phyloP scores from a whole-genome alignment of 169 alveolate genomes.

The Cryptosporidium canis region DNA sequence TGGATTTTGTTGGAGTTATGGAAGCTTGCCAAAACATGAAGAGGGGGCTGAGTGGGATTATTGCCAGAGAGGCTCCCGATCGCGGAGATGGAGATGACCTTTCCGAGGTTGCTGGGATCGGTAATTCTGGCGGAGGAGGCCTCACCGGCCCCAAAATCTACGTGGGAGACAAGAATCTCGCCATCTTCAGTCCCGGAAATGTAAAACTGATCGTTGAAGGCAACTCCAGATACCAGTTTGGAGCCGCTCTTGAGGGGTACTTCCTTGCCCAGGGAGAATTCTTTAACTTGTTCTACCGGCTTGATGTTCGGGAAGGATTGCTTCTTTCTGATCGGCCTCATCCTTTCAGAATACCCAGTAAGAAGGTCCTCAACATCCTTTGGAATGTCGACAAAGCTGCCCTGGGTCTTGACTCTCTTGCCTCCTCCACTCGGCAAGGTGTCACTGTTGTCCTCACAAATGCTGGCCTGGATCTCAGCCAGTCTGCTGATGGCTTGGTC shows the following conservation, averaged over 20 bases:
- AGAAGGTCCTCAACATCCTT: conserved; percentile 66
- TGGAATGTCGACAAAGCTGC: conserved; percentile 62
- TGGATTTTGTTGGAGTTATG: conserved; percentile 16
- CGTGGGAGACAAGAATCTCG: conserved; percentile 11
- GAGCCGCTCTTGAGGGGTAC: background rate
- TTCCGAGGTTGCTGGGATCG: background rate
- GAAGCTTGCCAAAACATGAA: background rate
- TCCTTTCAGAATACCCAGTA: conserved; percentile 73
- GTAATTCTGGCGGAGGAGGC: background rate
- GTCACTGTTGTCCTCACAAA: conserved; percentile 20
- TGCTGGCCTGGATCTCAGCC: conserved; percentile 81
- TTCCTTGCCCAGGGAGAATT: background rate
- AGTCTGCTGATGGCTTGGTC: conserved; percentile 90
- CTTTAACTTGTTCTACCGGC: conserved; percentile 57
- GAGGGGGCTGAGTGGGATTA: background rate
- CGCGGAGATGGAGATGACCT: background rate
- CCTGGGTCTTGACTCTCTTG: conserved; percentile 71
- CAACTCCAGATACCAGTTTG: conserved; percentile 69
- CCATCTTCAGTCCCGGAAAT: conserved; percentile 42
- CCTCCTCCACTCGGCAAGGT: background rate
- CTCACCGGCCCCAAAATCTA: background rate
- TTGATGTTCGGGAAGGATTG: conserved; percentile 50
- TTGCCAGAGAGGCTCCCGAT: background rate
- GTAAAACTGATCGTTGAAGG: conserved; percentile 30
- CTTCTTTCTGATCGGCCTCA: conserved; percentile 75